Conservation (phyloP, 306 rosid species). For the Rosa rugosa region DNA sequence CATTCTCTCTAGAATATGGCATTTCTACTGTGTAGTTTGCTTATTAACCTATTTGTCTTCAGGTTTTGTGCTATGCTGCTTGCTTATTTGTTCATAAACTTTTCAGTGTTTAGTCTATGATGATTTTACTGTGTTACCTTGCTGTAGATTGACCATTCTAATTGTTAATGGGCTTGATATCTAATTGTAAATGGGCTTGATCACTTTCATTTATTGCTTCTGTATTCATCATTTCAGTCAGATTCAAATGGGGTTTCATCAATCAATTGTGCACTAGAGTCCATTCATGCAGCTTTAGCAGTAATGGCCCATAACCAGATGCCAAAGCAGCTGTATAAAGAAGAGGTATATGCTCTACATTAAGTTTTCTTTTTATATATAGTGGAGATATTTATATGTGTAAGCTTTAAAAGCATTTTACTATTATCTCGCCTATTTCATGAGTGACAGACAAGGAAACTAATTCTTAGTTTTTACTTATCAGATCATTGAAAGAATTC, state of each 20-base stretch:
- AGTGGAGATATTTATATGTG: slow-evolving; percentile 1
- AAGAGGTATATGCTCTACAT: slow-evolving; percentile 57
- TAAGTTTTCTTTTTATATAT: not conserved
- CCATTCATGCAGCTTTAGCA: slow-evolving; percentile 91
- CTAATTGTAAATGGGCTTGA: not conserved
- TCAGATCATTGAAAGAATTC: slow-evolving; percentile 93
- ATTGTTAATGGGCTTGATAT: too few relatives aligned
- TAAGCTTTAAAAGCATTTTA: not conserved
- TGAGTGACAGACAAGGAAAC: slow-evolving; percentile 7
- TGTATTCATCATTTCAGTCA: slow-evolving; percentile 56
- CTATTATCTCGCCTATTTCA: not conserved
- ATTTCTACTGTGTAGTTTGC: not conserved
- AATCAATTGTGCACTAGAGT: slow-evolving; percentile 77
- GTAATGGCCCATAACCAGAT: slow-evolving; percentile 82
- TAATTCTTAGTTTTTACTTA: slow-evolving; percentile 23
- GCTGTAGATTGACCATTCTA: not conserved
- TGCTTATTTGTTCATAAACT: not conserved
- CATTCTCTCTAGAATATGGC: slow-evolving; percentile 6
- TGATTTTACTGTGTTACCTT: not conserved
- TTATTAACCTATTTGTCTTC: slow-evolving; percentile 1
- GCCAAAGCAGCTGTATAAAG: slow-evolving; percentile 95
- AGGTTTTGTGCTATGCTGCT: not conserved
- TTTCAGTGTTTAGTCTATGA: not conserved
- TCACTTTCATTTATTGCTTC: not conserved
- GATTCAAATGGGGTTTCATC: slow-evolving; percentile 75